Base-by-base conservation (phyloP, 2,329 filamentous ascomycete genomes). In the Talaromyces amestolkiae region DNA sequence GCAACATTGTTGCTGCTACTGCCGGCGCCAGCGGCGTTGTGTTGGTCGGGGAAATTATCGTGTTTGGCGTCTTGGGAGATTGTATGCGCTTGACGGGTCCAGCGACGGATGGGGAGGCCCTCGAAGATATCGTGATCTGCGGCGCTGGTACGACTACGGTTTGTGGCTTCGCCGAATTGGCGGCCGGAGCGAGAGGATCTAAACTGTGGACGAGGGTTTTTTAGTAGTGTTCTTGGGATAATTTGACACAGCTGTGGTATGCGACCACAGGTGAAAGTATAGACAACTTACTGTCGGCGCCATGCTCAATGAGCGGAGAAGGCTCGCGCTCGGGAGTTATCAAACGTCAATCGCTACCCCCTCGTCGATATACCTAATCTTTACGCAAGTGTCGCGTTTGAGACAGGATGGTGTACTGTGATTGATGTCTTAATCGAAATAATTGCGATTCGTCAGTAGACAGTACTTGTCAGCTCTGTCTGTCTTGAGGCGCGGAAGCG, bases 21-120 rank as follows among this genome's bases (percentile, higher is more conserved):
- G 8, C 54, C 74, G 68, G 4, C 70, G 3, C 54, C 74, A 68
- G 4, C 70, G 64, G 8, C 75, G 68, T n/a, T 54, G 27, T 31
- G 27, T 1, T 49, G 45, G 9, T 47, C 53, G 37, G 77, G 73
- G 2, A 73, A 82, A 33, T 84, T 87, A 71, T 93, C 90, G 68
- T 87, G 82, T 43, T 86, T 84, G 10, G 85, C 81, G 13, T 86
- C 86, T 61, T 91, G 89, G 69, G 87, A 87, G 73, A 94, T 81
- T 49, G 81, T 89, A 65, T 92, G 85, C 78, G 82, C 83, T 66
- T 90, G 87, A 69, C 91, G 88, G 64, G 91, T 88, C 90, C 93
- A 98, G 85, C 96, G 92, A 73, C 93, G 90, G 65, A 97, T 90
- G 17, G 94, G 94, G 11, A 97, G 85, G 66, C 93, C 92, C 84